Evolutionary conservation across 768 basidiomycete species (phyloP).

Genomic region (Agrocybe pediades): DNA sequence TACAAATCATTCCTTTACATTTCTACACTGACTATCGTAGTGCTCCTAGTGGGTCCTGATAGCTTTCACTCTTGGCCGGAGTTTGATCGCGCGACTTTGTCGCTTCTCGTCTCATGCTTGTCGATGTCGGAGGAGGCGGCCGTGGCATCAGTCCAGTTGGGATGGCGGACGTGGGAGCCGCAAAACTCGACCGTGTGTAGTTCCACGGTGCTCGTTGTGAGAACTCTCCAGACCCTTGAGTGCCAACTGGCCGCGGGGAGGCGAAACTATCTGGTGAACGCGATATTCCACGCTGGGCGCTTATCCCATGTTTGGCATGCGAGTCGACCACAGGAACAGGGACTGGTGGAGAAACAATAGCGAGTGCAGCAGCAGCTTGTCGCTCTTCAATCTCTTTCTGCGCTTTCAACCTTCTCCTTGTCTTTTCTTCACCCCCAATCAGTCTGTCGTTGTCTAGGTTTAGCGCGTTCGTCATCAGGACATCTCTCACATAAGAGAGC

Average conservation of each 20-base stretch:
- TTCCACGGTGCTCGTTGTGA: constrained; percentile 52
- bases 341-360: constrained; percentile 32
- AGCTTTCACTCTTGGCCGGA: constrained; percentile 22
- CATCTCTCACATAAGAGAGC: constrained; percentile 75
- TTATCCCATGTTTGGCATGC: constrained; percentile 25
- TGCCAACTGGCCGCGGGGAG: constrained; percentile 14
- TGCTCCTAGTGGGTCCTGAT: constrained; percentile 46
- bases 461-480: constrained; percentile 55
- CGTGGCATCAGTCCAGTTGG: constrained; percentile 49
- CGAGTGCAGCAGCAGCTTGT: constrained; percentile 18
- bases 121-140: constrained; percentile 51
- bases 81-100: constrained; percentile 30
- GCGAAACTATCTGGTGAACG: constrained; percentile 17
- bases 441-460: constrained; percentile 70
- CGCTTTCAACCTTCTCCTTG: constrained; percentile 34
- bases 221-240: constrained; percentile 8
- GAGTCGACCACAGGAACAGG: constrained; percentile 42
- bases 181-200: constrained; percentile 55
- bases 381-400: constrained; percentile 25
- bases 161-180: constrained; percentile 26
- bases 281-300: constrained; percentile 18
- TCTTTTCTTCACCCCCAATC: constrained; percentile 52
- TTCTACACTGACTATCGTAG: constrained; percentile 23
- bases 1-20: constrained; percentile 12
- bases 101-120: constrained; percentile 28